A percentile compares a stretch with the other conserved stretches of the same genome.
These are phyloP conservation scores for Fraxinus paxiana DNA, from an alignment of 305 asterid genomes.

Conservation along the genomic window DNA sequence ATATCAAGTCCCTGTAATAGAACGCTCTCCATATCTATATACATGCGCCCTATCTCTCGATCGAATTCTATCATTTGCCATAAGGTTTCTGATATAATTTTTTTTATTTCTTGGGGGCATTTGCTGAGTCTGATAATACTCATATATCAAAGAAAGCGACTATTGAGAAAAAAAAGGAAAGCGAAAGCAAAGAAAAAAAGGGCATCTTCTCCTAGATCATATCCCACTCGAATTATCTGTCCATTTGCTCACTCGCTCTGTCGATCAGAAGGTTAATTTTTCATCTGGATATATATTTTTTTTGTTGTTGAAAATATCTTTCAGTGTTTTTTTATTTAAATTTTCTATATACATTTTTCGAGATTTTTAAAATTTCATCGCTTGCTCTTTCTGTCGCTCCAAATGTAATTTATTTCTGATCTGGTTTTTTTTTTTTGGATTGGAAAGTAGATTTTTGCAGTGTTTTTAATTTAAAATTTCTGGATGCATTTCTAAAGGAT, in stretches of 20 bases:
- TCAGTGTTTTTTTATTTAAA: not conserved
- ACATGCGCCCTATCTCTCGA: not conserved
- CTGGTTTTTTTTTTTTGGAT: not conserved
- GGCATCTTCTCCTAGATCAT: not conserved
- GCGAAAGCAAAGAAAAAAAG: not conserved
- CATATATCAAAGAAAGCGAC: not conserved
- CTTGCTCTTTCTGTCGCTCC: not conserved
- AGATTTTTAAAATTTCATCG: not conserved
- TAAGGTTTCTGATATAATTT: not conserved
- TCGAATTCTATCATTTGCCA: not conserved
- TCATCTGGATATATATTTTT: not conserved
- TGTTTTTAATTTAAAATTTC: not conserved
- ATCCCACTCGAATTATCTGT: not conserved
- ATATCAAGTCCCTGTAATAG: not conserved
- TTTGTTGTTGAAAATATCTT: not conserved
- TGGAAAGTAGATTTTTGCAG: not conserved
- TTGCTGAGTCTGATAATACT: not conserved
- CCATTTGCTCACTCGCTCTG: not conserved
- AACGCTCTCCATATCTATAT: not conserved
- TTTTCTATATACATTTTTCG: not conserved
- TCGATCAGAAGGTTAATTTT: not conserved
- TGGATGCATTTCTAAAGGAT: not conserved
- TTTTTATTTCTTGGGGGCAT: not conserved
- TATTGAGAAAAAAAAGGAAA: not conserved
- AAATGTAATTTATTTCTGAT: not conserved